Evolutionary conservation across 768 basidiomycete species (phyloP), one percentile per base, ranked within the genome.

Genomic region (Collybia sp.): DNA sequence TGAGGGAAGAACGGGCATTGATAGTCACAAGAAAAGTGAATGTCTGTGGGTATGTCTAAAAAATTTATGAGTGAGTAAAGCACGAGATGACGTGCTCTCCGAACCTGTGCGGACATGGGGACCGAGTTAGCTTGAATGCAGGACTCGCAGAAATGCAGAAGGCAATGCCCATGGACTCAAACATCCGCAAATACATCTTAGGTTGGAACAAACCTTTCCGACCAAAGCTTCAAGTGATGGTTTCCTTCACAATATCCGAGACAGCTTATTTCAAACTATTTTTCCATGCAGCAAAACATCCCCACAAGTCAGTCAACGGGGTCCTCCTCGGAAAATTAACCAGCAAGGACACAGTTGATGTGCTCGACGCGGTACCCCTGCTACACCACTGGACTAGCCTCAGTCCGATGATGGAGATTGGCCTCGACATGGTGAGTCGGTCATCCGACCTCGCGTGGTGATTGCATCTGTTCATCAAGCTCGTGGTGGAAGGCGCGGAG

Each of bases 331-430:
- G 88, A 31, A 76, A 68, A 30, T 60, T 67, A 39, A 46, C 57
- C 13, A 44, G 50, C 12, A 56, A 64, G 2, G 58, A 62, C 16
- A 55, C 57, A 1, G 75, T 87, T 36, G 60, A 61, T 44, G 74
- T 86, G 41, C 65, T 70, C 41, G 88, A 92, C 56, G 76, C 81
- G 2, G 69, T 93, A 33, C 90, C 90, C 12, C 70, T 93, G 31
- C 74, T 89, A 42, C 89, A 93, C 58, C 82, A 89, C 58, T 92
- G 88, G 88, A 88, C 87, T 6, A 83, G 76, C 54, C 71, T 93
- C 44, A 85, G 83, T 50, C 85, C 87, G 3, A 86, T 86, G 82
- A 89, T 89, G 84, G 88, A 90, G 59, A 82, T 88, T 49, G 89
- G 87, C 18, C 73, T 90, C 35, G 85, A 88, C 55, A 66, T 88